These are phyloP conservation scores for Vigna radiata DNA, from an alignment of 306 rosid genomes.

Conservation along the genomic window DNA sequence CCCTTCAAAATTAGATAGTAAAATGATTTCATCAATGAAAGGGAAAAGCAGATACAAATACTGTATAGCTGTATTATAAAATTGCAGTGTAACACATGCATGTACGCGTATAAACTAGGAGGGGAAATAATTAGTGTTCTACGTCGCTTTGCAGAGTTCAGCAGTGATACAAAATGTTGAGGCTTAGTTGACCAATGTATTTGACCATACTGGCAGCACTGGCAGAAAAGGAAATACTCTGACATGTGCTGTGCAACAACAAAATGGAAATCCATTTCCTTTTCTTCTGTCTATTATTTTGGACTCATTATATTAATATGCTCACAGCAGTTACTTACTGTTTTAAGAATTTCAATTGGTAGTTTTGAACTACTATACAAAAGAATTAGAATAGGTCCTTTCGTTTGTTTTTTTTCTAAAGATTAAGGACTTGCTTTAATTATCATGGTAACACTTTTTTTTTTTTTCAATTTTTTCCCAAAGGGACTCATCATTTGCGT, in stretches of 20 bases:
- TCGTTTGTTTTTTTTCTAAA: not conserved
- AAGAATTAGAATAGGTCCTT: not conserved
- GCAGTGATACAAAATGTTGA: too few species aligned
- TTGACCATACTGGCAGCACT: not conserved
- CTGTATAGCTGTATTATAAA: too few species aligned
- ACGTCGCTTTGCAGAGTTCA: too few species aligned
- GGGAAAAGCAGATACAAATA: too few species aligned
- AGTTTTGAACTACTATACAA: not conserved
- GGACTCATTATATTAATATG: not conserved
- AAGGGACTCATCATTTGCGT: not conserved
- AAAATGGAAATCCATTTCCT: not conserved
- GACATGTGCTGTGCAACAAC: not conserved
- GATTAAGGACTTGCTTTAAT: not conserved
- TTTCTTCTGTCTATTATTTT: conserved; percentile 15
- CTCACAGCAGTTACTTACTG: not conserved
- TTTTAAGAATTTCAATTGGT: not conserved
- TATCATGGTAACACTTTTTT: not conserved
- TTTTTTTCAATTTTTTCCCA: not conserved
- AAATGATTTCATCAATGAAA: not conserved
- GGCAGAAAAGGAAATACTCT: not conserved
- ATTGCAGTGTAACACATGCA: too few species aligned
- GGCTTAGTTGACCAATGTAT: too few species aligned
- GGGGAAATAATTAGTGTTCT: too few species aligned
- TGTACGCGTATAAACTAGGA: too few species aligned
- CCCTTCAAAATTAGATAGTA: conserved; percentile 2